phyloP scores from a whole-genome alignment of 176 grass and related monocot species.

The Juncus effusus region DNA sequence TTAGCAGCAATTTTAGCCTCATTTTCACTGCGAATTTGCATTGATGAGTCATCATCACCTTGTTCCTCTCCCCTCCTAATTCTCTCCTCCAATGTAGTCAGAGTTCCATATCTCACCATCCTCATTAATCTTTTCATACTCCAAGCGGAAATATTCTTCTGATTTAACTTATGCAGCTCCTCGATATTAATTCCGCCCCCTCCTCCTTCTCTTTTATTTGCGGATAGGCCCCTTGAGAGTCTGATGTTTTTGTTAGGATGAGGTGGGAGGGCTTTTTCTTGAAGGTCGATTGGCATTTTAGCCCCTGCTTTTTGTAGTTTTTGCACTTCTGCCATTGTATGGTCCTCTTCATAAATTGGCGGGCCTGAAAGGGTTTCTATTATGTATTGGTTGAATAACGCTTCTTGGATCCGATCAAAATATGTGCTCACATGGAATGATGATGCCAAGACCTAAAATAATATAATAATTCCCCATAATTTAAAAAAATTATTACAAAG shows the following conservation, averaged over 20 bases:
- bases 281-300: conserved; percentile 55
- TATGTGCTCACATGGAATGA: conserved; percentile 98
- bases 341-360: conserved; percentile 65
- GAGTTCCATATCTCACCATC: conserved; percentile 72
- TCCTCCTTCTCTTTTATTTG: conserved; percentile 53
- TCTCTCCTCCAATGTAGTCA: conserved; percentile 76
- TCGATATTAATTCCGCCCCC: conserved; percentile 77
- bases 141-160: conserved; percentile 93
- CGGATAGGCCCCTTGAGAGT: conserved; percentile 31
- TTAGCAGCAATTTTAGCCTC: conserved; percentile 90
- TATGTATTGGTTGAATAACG: conserved; percentile 94
- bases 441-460: conserved; percentile 51
- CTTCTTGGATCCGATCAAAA: conserved; percentile 93
- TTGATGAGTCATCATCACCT: conserved; percentile 53
- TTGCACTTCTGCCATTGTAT: conserved; percentile 70
- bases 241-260: conserved; percentile 34
- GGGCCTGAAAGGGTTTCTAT: conserved; percentile 88
- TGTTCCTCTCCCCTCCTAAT: conserved; percentile 31
- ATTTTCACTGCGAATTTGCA: conserved; percentile 70
- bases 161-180: conserved; percentile 81
- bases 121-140: conserved; percentile 92
- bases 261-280: conserved; percentile 34
- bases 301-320: conserved; percentile 64
- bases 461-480: background rate
- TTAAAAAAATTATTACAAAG: background rate